Conservation (phyloP, 345 rosid species). For the Pelargonium nanum region DNA sequence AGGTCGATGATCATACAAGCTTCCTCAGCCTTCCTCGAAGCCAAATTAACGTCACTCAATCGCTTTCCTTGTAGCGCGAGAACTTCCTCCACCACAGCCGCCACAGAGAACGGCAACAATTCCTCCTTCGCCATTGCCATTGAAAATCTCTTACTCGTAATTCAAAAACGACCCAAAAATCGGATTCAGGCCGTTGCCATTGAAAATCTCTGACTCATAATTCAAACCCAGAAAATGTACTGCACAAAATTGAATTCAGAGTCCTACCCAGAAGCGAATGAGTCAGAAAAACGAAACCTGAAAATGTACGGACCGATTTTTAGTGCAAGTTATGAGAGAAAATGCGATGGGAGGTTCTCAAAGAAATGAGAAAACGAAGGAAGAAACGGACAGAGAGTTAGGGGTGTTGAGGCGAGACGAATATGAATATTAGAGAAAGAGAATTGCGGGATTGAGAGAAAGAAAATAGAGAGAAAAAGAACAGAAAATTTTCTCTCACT, state of each 20-base stretch:
- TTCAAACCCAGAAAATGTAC: not conserved
- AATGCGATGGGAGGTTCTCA: not conserved
- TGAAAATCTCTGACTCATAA: not conserved
- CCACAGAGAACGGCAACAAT: slow-evolving; percentile 36
- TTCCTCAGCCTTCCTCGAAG: slow-evolving; percentile 55
- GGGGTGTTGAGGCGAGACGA: not conserved
- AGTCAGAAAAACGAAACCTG: not conserved
- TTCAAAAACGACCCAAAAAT: not conserved
- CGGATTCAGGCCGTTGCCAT: not conserved
- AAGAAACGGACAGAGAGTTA: not conserved
- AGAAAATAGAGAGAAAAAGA: not conserved
- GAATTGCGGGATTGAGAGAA: not conserved
- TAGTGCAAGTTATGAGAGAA: too few relatives aligned
- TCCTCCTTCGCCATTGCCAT: slow-evolving; percentile 50
- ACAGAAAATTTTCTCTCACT: not conserved
- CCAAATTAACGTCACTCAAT: slow-evolving; percentile 28
- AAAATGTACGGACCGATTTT: not conserved
- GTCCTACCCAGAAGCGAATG: too few relatives aligned
- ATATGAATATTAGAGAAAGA: not conserved
- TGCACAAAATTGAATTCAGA: not conserved
- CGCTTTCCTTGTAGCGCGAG: slow-evolving; percentile 48
- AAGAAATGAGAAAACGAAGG: not conserved
- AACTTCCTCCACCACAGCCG: slow-evolving; percentile 67
- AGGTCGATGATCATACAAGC: slow-evolving; percentile 34
- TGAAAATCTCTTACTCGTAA: not conserved